Conservation (phyloP, 176 grass and related monocot genomes). For the Eleusine coracana region DNA sequence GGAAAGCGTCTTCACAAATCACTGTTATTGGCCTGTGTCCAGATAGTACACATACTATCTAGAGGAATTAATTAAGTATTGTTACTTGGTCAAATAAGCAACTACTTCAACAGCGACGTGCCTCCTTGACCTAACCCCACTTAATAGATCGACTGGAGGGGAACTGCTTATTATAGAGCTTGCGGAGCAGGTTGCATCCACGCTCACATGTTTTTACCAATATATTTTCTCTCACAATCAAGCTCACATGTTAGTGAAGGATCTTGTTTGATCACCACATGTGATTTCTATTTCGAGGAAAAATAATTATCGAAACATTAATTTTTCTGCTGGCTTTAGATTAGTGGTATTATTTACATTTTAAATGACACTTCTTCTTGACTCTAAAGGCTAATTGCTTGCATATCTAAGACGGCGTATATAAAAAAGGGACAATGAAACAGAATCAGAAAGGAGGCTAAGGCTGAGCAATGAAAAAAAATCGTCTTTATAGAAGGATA, state of each 20-base stretch:
- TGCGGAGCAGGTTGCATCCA: no score
- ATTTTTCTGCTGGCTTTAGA: no score
- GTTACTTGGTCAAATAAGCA: background rate
- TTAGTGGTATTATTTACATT: background rate
- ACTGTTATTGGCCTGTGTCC: background rate
- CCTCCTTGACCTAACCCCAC: no score
- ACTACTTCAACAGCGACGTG: background rate
- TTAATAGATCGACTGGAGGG: background rate
- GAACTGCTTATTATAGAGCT: no score
- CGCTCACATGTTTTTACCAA: no score
- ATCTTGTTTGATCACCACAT: background rate
- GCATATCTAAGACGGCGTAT: background rate
- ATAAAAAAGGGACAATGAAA: background rate
- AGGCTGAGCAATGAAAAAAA: no score
- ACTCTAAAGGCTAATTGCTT: background rate
- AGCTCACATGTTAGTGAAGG: background rate
- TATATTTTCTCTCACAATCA: no score
- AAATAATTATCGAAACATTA: no score
- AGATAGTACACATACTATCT: background rate
- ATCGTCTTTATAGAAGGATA: no score
- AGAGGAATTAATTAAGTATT: background rate
- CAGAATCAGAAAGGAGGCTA: background rate
- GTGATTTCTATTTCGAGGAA: background rate
- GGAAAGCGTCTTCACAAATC: no score
- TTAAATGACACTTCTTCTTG: background rate